Conservation (phyloP, 2,329 filamentous ascomycete genomes). For the Huntiella abstrusa region DNA sequence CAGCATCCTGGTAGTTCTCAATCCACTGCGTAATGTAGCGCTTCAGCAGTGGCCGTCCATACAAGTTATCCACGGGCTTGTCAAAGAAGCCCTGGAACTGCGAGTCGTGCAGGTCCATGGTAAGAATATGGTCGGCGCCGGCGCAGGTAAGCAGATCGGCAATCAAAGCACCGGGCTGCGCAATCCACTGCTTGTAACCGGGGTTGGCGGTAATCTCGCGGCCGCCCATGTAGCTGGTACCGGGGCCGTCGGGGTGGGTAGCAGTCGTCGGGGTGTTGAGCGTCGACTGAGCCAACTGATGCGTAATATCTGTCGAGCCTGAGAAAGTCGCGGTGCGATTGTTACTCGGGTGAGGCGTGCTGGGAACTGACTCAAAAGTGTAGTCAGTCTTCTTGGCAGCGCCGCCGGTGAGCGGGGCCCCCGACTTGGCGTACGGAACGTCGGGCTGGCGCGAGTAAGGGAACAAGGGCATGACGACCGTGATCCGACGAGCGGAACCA, state of each 20-base stretch:
- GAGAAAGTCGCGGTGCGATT: slow-evolving; percentile 44
- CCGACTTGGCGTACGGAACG: slow-evolving; percentile 88
- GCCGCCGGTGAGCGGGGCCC: slow-evolving; percentile 54
- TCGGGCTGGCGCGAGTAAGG: slow-evolving; percentile 94
- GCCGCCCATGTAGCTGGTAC: slow-evolving; percentile 10
- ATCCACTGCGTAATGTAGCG: slow-evolving; percentile 63
- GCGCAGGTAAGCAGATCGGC: slow-evolving; percentile 89
- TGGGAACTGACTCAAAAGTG: slow-evolving; percentile 83
- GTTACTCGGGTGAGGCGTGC: slow-evolving; percentile 59
- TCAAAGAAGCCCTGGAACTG: slow-evolving; percentile 98
- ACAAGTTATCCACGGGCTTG: slow-evolving; percentile 94
- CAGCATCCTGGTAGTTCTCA: slow-evolving; percentile 64
- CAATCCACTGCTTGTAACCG: slow-evolving; percentile 97
- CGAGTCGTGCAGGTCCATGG: slow-evolving; percentile 86
- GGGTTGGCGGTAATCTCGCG: slow-evolving; percentile 57
- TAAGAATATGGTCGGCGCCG: slow-evolving; percentile 87
- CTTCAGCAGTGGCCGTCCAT: slow-evolving; percentile 58
- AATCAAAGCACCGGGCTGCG: slow-evolving; percentile 85
- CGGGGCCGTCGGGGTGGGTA: slow-evolving; percentile 16
- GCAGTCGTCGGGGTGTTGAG: slow-evolving; percentile 36
- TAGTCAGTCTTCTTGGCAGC: slow-evolving; percentile 46
- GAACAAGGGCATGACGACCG: slow-evolving; percentile 84
- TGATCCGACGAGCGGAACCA: slow-evolving; percentile 80
- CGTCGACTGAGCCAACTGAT: slow-evolving; percentile 50
- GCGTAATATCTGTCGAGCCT: slow-evolving; percentile 50